A percentile compares a stretch with the other conserved stretches of the same genome.
These are phyloP conservation scores for Sarocladium brachiariae DNA, from an alignment of 2,329 filamentous ascomycete species.

Conservation along the genomic window DNA sequence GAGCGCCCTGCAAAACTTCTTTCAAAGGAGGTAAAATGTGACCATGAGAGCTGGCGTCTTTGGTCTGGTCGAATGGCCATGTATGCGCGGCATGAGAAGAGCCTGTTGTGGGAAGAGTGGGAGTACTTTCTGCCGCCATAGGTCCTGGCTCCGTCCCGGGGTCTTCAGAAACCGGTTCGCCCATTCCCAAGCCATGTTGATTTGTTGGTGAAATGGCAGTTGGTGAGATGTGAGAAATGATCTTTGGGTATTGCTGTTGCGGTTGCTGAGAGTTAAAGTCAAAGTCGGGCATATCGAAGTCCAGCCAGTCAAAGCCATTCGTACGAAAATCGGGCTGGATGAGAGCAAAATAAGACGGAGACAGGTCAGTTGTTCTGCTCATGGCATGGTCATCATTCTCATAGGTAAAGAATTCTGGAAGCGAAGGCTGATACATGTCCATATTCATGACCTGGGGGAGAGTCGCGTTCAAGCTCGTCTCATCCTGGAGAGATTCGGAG, in stretches of 20 bases:
- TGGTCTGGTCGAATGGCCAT: constrained; percentile 6
- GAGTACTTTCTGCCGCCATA: neutral
- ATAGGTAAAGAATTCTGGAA: neutral
- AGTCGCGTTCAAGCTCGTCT: neutral
- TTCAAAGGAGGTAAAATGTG: neutral
- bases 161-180: neutral
- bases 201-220: neutral
- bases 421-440: neutral
- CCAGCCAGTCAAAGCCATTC: constrained; percentile 6
- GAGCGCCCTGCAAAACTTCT: neutral
- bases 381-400: neutral
- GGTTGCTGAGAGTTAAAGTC: neutral
- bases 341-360: neutral
- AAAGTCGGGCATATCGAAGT: constrained; percentile 4
- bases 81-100: neutral
- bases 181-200: neutral
- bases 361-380: neutral
- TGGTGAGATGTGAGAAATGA: neutral
- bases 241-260: neutral
- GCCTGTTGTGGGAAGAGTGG: neutral
- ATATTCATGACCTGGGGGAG: neutral
- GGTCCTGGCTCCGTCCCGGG: neutral
- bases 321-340: constrained; percentile 2
- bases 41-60: neutral
- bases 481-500: neutral